A percentile compares a stretch with the other conserved stretches of the same genome.
Evolutionary conservation across 805 yeast species (phyloP).

Genomic region (Cyberlindnera sargentensis): DNA sequence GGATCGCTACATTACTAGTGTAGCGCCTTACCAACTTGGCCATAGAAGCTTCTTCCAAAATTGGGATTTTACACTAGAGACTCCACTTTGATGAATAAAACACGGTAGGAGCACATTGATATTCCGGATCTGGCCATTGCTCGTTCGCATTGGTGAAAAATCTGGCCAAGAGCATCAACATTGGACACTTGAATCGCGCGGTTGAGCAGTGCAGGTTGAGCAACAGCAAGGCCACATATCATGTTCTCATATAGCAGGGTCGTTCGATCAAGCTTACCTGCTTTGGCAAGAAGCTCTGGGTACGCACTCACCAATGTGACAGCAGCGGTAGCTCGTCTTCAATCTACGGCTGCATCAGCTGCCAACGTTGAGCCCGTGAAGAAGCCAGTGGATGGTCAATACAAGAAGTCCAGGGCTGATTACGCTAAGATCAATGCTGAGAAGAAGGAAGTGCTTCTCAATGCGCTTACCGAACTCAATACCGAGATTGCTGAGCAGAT

Average conservation of each 20-base stretch:
- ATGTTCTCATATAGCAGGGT: not conserved
- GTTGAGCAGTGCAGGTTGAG: not conserved
- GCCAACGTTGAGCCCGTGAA: not conserved
- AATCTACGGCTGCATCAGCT: not conserved
- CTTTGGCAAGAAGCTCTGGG: not conserved
- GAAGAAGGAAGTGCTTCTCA: not conserved
- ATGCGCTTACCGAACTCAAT: not conserved
- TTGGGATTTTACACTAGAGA: not conserved
- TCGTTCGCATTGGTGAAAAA: not conserved
- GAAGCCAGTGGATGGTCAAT: not conserved
- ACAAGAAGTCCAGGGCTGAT: not conserved
- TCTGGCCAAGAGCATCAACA: too few relatives aligned
- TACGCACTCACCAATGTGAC: not conserved
- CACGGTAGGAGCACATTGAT: not conserved
- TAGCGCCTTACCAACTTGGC: conserved; percentile 74
- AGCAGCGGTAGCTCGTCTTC: not conserved
- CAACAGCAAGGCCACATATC: too few relatives aligned
- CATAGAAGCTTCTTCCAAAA: conserved; percentile 34
- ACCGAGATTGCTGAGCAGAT: conserved; percentile 1
- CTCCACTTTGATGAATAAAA: not conserved
- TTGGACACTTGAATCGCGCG: not conserved
- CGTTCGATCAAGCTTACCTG: not conserved
- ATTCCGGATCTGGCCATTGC: not conserved
- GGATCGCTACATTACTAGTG: conserved; percentile 81
- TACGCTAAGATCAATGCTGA: not conserved